A percentile compares a stretch with the other conserved stretches of the same genome.
phyloP scores from a whole-genome alignment of 106 monocot species.

The Dendrobium huoshanense region DNA sequence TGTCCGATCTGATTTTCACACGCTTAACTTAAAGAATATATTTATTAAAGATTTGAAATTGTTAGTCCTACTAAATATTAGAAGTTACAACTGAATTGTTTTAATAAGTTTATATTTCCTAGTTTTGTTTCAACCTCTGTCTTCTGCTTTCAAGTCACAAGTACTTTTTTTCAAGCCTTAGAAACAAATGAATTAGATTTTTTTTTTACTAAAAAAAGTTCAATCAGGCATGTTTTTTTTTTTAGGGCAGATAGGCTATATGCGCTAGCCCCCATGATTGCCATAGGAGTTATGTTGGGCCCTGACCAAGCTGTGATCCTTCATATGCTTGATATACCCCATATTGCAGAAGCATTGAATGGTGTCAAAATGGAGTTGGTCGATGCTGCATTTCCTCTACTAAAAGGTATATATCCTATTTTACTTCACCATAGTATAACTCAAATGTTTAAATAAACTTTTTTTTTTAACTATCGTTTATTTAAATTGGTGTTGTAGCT shows the following conservation, averaged over 20 bases:
- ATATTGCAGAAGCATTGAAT: slow-evolving; percentile 32
- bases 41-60: too few species aligned
- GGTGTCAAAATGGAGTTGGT: too few species aligned
- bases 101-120: background rate
- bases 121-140: background rate
- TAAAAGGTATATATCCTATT: too few species aligned
- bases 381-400: too few species aligned
- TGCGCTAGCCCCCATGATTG: slow-evolving; percentile 89
- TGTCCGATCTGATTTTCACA: too few species aligned
- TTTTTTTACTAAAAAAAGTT: background rate
- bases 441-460: background rate
- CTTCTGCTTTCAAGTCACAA: background rate
- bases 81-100: background rate
- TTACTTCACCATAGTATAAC: too few species aligned
- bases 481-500: slow-evolving; percentile 60
- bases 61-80: background rate
- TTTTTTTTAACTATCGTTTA: background rate
- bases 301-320: slow-evolving; percentile 75
- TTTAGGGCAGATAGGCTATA: slow-evolving; percentile 84
- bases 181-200: background rate
- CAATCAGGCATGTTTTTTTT: background rate
- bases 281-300: slow-evolving; percentile 22
- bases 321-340: slow-evolving; percentile 79
- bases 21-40: too few species aligned
- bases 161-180: background rate